Conservation (phyloP, 202 grass and related monocot genomes). For the Musa balbisiana region DNA sequence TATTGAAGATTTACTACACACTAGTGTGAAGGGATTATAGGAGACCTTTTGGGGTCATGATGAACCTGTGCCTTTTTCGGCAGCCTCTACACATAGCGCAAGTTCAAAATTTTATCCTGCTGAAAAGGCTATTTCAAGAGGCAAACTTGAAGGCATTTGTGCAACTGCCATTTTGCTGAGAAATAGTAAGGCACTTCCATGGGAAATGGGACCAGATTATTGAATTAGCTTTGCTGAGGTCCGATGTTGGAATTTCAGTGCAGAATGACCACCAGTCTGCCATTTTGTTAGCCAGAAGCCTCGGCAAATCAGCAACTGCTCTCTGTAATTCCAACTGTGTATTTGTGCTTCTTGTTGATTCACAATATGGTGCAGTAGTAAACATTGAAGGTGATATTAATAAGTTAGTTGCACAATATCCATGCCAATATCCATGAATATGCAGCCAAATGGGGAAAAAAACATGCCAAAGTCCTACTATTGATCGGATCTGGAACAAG, state of each 20-base stretch:
- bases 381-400: conserved; percentile 69
- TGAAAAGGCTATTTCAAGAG: conserved; percentile 70
- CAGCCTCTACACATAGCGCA: conserved; percentile 87
- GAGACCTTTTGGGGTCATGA: conserved; percentile 80
- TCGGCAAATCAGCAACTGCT: conserved; percentile 61
- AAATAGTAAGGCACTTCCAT: conserved; percentile 45
- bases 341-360: conserved; percentile 81
- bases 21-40: conserved; percentile 73
- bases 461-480: conserved; percentile 62
- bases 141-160: conserved; percentile 70
- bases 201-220: conserved; percentile 90
- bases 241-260: conserved; percentile 58
- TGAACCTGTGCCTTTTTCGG: conserved; percentile 63
- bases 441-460: conserved; percentile 82
- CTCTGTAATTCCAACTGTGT: conserved; percentile 65
- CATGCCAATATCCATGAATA: conserved; percentile 69
- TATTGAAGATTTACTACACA: conserved; percentile 85
- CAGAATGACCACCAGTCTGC: conserved; percentile 49
- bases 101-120: conserved; percentile 85
- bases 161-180: conserved; percentile 71
- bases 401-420: conserved; percentile 60
- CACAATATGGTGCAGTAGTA: conserved; percentile 80
- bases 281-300: conserved; percentile 71
- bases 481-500: conserved; percentile 88
- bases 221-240: conserved; percentile 62